These are phyloP conservation scores for Chaetomiaceae sp. DNA, from an alignment of 2,329 filamentous ascomycete species.

Conservation along the genomic window DNA sequence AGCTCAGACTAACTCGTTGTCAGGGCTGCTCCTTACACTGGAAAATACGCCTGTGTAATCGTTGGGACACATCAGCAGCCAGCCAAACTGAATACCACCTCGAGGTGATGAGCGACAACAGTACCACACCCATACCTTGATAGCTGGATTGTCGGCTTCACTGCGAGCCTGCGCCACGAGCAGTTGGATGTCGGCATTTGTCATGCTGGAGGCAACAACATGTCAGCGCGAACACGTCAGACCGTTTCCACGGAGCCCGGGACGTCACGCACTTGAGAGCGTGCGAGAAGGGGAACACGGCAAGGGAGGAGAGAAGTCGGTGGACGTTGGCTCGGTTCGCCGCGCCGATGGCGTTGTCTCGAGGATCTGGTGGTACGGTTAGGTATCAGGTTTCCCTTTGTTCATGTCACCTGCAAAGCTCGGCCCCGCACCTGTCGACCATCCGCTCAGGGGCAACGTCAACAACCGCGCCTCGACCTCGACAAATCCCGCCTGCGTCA, in stretches of 20 bases:
- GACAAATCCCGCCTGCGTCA: conserved; percentile 58
- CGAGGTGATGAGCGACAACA: background rate
- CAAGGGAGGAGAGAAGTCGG: conserved; percentile 48
- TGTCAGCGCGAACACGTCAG: background rate
- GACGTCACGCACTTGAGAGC: conserved; percentile 37
- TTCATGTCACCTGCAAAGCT: background rate
- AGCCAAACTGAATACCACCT: background rate
- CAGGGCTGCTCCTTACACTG: conserved; percentile 42
- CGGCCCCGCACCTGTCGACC: conserved; percentile 54
- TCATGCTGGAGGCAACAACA: conserved; percentile 40
- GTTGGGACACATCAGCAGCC: conserved; percentile 5
- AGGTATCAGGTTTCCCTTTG: conserved; percentile 16
- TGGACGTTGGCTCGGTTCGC: conserved; percentile 51
- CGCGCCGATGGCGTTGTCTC: conserved; percentile 46
- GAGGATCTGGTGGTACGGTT: conserved; percentile 37
- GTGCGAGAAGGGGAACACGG: conserved; percentile 51
- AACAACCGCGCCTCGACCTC: conserved; percentile 62
- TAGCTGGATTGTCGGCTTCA: conserved; percentile 47
- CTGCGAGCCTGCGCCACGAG: conserved; percentile 49
- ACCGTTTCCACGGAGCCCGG: background rate
- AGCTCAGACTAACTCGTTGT: conserved; percentile 16
- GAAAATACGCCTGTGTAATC: conserved; percentile 50
- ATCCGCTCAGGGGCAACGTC: conserved; percentile 61
- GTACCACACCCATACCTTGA: conserved; percentile 44
- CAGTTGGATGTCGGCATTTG: conserved; percentile 50